Evolutionary conservation across 1,284 basidiomycete genomes (phyloP), one percentile per base, ranked within the genome.

Genomic region (Ustilago cynodontis): DNA sequence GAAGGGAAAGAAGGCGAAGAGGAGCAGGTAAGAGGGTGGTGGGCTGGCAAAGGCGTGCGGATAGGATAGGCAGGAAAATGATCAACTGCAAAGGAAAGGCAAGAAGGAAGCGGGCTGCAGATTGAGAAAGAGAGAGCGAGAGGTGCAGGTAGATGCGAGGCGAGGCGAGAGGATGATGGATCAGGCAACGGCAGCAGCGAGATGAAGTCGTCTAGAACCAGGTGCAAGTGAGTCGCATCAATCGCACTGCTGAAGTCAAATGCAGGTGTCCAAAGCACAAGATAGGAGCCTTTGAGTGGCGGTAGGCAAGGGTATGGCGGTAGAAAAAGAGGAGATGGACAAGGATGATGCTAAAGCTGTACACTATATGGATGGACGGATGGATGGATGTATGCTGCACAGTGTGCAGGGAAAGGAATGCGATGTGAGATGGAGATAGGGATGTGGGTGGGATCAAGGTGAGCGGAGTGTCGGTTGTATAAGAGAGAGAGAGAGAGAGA

Each of bases 11-110:
- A n/a, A n/a, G n/a, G n/a, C n/a, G n/a, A n/a, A n/a, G n/a, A n/a
- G n/a, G n/a, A n/a, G 64, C 35, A 31, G 20, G 5, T 13, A 55
- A 16, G 33, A 35, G 35, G 35, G 10, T 29, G 51, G 43, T 13
- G 16, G 33, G 43, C 20, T 47, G 6, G 28, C n/a, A 11, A n/a
- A 13, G 20, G 11, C 11, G 22, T 29, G 16, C 28, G 49, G 43
- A 22, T 13, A 37, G 10, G 24, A 16, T 6, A 11, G 35, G 24
- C 43, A 35, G 35, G 35, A 54, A 59, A 62, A 39, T 37, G 51
- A 55, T 45, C 11, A 39, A 43, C 59, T 71, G 68, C 63, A 71
- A 65, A 49, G 58, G 68, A 71, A 67, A 51, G 58, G 22, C 31
- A 39, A 37, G 18, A 39, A 28, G 53, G 59, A 71, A 71, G 31